Base-by-base conservation (phyloP, 495 filamentous ascomycete genomes). In the Aspergillus sclerotioniger region DNA sequence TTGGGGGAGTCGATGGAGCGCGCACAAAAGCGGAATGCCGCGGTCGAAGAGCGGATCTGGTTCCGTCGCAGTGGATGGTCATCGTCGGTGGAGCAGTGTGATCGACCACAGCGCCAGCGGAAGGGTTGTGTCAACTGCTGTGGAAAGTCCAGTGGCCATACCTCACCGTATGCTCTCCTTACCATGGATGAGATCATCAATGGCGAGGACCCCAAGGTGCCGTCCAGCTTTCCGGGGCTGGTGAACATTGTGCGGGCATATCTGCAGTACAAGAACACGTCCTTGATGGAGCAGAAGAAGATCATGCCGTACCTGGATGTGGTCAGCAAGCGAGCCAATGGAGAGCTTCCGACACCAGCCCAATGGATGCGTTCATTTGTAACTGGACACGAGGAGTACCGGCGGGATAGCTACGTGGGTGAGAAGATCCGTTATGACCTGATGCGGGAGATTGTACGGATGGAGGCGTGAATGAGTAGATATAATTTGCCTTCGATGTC, bases 161-260 rank as follows among this genome's bases (percentile, higher is more conserved):
- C 47, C 1, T 32, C 51, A 0, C 32, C 13, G 32, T 54, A 54
- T 68, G 76, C 80, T 29, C 74, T 85, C 15, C 91, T 95, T 87
- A 86, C 76, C 20, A 80, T 93, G 58, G 80, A 92, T 64, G 90
- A 96, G 65, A 88, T 96, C 70, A 90, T 96, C 76, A 94, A 90
- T 63, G 90, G 87, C 29, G 63, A 64, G 16, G 15, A 15, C 15
- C 15, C 37, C 2, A 31, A 54, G 3, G 28, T 46, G 25, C 15
- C 50, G 12, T 48, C 43, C 35, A 56, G 59, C 2, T 59, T 92
- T 71, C 89, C 88, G 0, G 91, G 91, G 6, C 76, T 96, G 4
- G 87, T 96, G 48, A 89, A 91, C 5, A 80, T 96, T 17, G 90
- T 96, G 17, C 89, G 93, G 71, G 86, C 77, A 44, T 96, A 96